Conservation (phyloP, 352 stramenopile species). For the Halophytophthora polymorphica region DNA sequence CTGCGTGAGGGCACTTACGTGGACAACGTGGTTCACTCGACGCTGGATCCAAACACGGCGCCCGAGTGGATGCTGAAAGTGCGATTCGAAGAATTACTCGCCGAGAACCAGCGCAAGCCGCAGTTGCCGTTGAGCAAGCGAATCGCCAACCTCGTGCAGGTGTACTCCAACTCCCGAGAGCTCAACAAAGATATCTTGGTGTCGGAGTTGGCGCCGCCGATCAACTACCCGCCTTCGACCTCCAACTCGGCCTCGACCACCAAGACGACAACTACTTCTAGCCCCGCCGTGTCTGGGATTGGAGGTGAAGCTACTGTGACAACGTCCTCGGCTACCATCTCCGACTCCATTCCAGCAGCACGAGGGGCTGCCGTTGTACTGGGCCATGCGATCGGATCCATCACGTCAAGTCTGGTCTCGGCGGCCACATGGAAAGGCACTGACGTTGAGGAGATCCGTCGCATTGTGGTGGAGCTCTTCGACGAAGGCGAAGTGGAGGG, state of each 20-base stretch:
- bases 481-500: slow-evolving; percentile 26
- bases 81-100: slow-evolving; percentile 37
- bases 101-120: slow-evolving; percentile 50
- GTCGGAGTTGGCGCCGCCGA: slow-evolving; percentile 60
- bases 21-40: slow-evolving; percentile 83
- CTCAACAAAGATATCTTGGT: slow-evolving; percentile 70
- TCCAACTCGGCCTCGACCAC: slow-evolving; percentile 13
- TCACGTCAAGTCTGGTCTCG: slow-evolving; percentile 54
- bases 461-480: slow-evolving; percentile 53
- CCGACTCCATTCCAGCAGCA: slow-evolving; percentile 63
- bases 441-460: slow-evolving; percentile 63
- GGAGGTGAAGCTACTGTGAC: neutral
- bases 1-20: slow-evolving; percentile 79
- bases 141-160: slow-evolving; percentile 65
- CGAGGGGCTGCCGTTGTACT: slow-evolving; percentile 70
- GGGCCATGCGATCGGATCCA: slow-evolving; percentile 60
- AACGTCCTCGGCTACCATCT: slow-evolving; percentile 15
- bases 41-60: slow-evolving; percentile 57
- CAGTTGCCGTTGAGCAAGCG: slow-evolving; percentile 60
- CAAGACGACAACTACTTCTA: slow-evolving; percentile 10
- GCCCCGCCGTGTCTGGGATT: neutral
- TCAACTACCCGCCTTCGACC: slow-evolving; percentile 15
- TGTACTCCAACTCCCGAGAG: slow-evolving; percentile 71
- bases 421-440: slow-evolving; percentile 73
- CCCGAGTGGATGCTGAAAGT: slow-evolving; percentile 62